Percentiles rank a stretch among this genome's conserved stretches.
Conservation (phyloP, 2,329 filamentous ascomycete genomes). For the Penicillium sp. region DNA sequence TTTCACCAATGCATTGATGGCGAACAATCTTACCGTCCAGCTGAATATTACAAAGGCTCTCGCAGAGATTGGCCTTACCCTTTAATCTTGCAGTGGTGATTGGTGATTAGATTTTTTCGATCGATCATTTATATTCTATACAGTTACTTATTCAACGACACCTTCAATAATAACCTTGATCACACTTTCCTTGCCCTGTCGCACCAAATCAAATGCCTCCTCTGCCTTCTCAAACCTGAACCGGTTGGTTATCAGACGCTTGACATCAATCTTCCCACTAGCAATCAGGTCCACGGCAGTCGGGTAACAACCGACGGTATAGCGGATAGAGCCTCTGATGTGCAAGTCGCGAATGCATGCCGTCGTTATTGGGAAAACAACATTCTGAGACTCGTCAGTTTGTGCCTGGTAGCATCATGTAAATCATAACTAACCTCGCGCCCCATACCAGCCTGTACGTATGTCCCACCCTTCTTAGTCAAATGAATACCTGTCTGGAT, state of each 20-base stretch:
- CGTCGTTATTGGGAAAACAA: conserved; percentile 54
- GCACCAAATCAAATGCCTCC: conserved; percentile 51
- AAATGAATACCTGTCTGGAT: conserved; percentile 52
- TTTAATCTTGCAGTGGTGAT: not conserved
- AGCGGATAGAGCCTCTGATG: conserved; percentile 55
- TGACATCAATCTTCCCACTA: conserved; percentile 45
- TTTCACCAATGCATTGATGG: conserved; percentile 53
- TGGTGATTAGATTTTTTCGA: not conserved
- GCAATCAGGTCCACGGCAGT: conserved; percentile 53
- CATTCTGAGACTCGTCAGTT: conserved; percentile 33
- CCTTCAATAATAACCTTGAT: conserved; percentile 50
- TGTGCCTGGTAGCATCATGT: not conserved
- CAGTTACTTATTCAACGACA: conserved; percentile 22
- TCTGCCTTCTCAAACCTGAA: conserved; percentile 50
- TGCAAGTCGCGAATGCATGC: conserved; percentile 51
- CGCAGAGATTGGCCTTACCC: conserved; percentile 13
- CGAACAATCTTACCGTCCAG: conserved; percentile 47
- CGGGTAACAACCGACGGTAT: conserved; percentile 53
- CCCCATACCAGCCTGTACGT: conserved; percentile 56
- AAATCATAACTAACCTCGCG: conserved; percentile 34
- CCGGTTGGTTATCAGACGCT: conserved; percentile 42
- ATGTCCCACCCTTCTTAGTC: conserved; percentile 50
- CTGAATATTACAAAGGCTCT: conserved; percentile 47
- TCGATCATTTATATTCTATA: not conserved
- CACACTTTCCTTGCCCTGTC: conserved; percentile 38